phyloP scores from a whole-genome alignment of 2,329 filamentous ascomycete species.

The Sclerotinia trifoliorum region DNA sequence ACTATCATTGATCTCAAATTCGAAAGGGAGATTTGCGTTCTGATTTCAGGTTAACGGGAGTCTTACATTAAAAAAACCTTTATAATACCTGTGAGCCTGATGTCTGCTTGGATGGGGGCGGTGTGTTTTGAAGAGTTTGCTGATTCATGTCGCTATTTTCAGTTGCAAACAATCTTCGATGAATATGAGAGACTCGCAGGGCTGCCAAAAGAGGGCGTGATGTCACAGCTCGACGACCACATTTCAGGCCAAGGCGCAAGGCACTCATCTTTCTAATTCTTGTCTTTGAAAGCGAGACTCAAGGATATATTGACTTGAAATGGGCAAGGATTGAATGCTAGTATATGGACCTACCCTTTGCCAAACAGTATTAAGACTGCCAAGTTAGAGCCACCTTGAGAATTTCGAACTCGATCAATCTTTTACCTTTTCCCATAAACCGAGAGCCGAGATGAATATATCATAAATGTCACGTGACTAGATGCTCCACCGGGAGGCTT shows the following conservation, averaged over 20 bases:
- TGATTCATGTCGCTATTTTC: not conserved
- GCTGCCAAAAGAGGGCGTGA: not conserved
- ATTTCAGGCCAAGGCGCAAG: constrained; percentile 8
- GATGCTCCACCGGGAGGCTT: too few species aligned
- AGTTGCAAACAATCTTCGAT: not conserved
- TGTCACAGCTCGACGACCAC: constrained; percentile 2
- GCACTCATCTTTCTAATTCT: not conserved
- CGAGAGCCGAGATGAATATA: constrained; percentile 1
- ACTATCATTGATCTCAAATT: not conserved
- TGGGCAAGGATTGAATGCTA: not conserved
- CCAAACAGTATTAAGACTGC: not conserved
- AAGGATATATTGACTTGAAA: too few species aligned
- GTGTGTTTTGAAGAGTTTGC: not conserved
- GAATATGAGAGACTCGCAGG: not conserved
- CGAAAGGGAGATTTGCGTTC: not conserved
- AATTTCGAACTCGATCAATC: too few species aligned
- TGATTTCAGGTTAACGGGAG: constrained; percentile 1
- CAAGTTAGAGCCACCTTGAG: not conserved
- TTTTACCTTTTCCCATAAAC: not conserved
- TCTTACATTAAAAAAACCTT: not conserved
- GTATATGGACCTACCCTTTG: not conserved
- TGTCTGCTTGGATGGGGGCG: not conserved
- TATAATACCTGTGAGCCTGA: not conserved
- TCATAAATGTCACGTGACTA: not conserved
- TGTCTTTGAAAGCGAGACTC: not conserved